Evolutionary conservation across 495 filamentous ascomycete genomes (phyloP), one percentile per base, ranked within the genome.

Genomic region (Lepidopterella palustris): DNA sequence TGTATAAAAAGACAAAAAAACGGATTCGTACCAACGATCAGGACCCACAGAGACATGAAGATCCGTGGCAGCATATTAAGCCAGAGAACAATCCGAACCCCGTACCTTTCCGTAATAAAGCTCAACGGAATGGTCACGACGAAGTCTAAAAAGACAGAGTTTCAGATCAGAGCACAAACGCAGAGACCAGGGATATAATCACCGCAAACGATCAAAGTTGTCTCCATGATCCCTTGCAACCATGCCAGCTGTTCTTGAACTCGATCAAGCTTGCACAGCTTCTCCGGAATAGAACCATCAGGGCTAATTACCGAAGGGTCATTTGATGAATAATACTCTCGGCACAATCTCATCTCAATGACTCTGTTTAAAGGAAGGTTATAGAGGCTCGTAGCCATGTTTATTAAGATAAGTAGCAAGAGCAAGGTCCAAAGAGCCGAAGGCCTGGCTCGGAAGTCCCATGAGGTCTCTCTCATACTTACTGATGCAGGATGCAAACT

Each of bases 281-380:
- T 68, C 56, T 81, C 78, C 20, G 72, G 70, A 11, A 79, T 64
- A 50, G 59, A 60, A 5, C 72, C 75, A 60, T 73, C 72, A 5
- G 54, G 62, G 0, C 42, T 50, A n/a, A 76, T 64, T 15, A 60
- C 61, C 4, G 68, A 70, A 0, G 74, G 74, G 25, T 78, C 73
- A 28, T 71, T 60, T 18, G 27, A 60, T 20, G 45, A 32, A 55
- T 79, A 81, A 55, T 78, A 74, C 18, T 78, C 74, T 23, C 65
- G 71, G 50, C 78, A 81, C 18, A 79, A 66, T 24, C 77, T 69
- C 15, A 71, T 62, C 63, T 81, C 78, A 31, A 79, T 68, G 2
- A 79, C 71, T 47, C 78, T 72, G 58, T 73, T 79, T 8, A 78
- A 67, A 2, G 78, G 78, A 15, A 79, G 68, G 57, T 74, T 73